phyloP scores from a whole-genome alignment of 2,329 filamentous ascomycete genomes.

The Leptographium flavum region DNA sequence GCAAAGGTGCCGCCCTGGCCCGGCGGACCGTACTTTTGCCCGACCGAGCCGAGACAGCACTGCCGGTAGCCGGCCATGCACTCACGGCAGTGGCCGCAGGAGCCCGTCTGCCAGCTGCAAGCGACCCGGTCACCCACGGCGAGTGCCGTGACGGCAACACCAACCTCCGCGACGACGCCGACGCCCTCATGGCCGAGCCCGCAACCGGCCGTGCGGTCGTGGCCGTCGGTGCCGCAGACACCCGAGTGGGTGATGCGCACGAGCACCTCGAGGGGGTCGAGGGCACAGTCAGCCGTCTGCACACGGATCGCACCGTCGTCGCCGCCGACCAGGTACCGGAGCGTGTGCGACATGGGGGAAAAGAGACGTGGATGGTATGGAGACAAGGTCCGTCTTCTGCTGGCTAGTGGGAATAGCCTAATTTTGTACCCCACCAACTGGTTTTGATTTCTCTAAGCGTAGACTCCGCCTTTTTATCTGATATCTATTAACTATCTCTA shows the following conservation, averaged over 20 bases:
- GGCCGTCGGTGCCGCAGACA: constrained; percentile 59
- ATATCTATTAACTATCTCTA: neutral
- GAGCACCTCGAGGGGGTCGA: constrained; percentile 10
- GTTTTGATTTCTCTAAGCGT: too few species aligned
- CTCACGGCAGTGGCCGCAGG: constrained; percentile 3
- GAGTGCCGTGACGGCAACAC: constrained; percentile 59
- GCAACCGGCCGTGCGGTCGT: constrained; percentile 57
- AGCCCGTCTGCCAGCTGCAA: constrained; percentile 25
- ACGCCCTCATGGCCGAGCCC: constrained; percentile 55
- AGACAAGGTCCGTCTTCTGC: too few species aligned
- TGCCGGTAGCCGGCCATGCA: constrained; percentile 3
- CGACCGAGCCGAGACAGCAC: constrained; percentile 1
- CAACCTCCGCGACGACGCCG: constrained; percentile 74
- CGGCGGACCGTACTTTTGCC: constrained; percentile 3
- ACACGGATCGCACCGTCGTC: neutral
- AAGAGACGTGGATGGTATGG: too few species aligned
- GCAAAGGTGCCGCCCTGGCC: constrained; percentile 3
- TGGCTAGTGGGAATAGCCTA: too few species aligned
- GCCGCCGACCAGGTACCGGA: neutral
- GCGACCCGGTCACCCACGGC: constrained; percentile 74
- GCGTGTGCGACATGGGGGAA: neutral
- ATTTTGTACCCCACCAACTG: too few species aligned
- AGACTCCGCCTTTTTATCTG: too few species aligned
- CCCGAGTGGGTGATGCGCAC: constrained; percentile 44
- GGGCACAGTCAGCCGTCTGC: neutral